These are phyloP conservation scores for Verticillium alfalfae DNA, from an alignment of 2,329 filamentous ascomycete species.

Conservation along the genomic window DNA sequence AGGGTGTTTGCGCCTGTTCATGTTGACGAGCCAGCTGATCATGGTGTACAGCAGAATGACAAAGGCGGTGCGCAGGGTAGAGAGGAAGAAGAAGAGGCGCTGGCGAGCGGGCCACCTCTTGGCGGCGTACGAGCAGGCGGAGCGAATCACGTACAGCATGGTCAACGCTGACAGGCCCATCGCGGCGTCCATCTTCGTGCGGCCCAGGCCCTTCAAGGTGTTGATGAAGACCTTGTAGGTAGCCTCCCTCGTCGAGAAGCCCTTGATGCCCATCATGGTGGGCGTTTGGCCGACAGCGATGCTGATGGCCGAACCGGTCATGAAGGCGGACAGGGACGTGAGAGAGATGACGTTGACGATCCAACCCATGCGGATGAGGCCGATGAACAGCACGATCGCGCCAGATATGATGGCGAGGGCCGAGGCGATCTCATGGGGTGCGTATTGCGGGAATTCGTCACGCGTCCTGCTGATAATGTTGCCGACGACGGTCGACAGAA, in stretches of 20 bases:
- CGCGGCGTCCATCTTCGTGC: conserved; percentile 70
- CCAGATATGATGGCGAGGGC: conserved; percentile 74
- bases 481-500: conserved; percentile 87
- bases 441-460: conserved; percentile 49
- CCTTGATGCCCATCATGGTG: conserved; percentile 71
- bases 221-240: conserved; percentile 84
- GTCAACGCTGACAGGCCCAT: conserved; percentile 80
- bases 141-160: conserved; percentile 73
- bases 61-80: conserved; percentile 84
- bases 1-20: conserved; percentile 55
- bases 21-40: conserved; percentile 82
- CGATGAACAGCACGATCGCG: conserved; percentile 70
- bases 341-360: conserved; percentile 91
- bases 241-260: conserved; percentile 67
- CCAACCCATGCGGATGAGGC: conserved; percentile 76
- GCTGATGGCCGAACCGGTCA: conserved; percentile 91
- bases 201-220: conserved; percentile 65
- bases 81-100: conserved; percentile 83
- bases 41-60: conserved; percentile 89
- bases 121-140: conserved; percentile 56
- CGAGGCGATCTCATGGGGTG: conserved; percentile 66
- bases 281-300: conserved; percentile 83
- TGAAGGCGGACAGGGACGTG: conserved; percentile 86
- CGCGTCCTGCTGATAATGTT: conserved; percentile 67
- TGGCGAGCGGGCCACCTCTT: conserved; percentile 63